Evolutionary conservation across 140 eudicot species (phyloP).

Genomic region (Oenanthe javanica): DNA sequence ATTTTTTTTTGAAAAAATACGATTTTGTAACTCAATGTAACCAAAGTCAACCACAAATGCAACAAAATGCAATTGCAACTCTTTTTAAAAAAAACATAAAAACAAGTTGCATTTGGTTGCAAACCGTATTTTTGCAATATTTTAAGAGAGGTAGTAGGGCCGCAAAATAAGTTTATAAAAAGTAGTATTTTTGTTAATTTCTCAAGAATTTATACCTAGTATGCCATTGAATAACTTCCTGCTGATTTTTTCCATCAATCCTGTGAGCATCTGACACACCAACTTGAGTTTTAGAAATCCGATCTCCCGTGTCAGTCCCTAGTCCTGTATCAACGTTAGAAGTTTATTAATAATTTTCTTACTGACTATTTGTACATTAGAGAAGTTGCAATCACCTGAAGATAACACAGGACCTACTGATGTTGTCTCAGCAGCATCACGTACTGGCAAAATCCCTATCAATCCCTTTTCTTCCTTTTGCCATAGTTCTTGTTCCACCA

Average conservation of each 20-base stretch:
- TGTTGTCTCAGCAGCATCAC: conserved; percentile 64
- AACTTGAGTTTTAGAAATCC: conserved; percentile 39
- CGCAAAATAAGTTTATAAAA: too few relatives aligned
- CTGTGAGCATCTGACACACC: conserved; percentile 50
- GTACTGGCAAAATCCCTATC: conserved; percentile 90
- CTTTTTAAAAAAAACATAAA: too few relatives aligned
- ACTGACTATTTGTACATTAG: background rate
- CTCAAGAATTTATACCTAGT: too few relatives aligned
- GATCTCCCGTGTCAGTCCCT: conserved; percentile 52
- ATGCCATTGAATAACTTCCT: conserved; percentile 88
- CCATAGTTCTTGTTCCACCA: conserved; percentile 97
- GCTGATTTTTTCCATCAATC: conserved; percentile 58
- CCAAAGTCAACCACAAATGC: too few relatives aligned
- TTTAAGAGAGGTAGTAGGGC: too few relatives aligned
- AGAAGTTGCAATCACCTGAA: conserved; percentile 39
- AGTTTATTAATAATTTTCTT: conserved; percentile 2
- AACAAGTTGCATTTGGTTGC: too few relatives aligned
- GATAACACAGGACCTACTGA: conserved; percentile 42
- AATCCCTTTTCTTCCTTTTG: conserved; percentile 96
- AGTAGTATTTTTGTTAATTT: too few relatives aligned
- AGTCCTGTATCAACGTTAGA: conserved; percentile 20
- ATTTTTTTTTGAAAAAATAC: too few relatives aligned
- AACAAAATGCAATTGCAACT: too few relatives aligned
- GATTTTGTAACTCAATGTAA: too few relatives aligned
- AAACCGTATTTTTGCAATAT: too few relatives aligned